phyloP scores from a whole-genome alignment of 2,329 filamentous ascomycete genomes.

The Septoria petroselini region DNA sequence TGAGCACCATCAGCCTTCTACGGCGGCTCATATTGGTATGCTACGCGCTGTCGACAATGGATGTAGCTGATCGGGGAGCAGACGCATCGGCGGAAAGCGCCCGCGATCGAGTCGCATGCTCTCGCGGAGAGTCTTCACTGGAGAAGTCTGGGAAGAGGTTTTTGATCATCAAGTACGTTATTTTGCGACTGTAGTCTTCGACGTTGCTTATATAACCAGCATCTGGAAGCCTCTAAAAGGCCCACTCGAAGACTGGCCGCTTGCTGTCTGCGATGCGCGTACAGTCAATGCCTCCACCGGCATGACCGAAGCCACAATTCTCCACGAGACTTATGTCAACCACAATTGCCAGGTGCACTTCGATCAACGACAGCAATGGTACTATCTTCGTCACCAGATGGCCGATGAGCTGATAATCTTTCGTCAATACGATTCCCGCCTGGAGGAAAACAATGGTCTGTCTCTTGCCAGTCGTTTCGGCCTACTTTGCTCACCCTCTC shows the following conservation, averaged over 20 bases:
- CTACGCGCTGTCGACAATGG: background rate
- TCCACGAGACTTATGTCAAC: conserved; percentile 6
- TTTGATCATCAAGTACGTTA: conserved; percentile 8
- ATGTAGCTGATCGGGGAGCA: background rate
- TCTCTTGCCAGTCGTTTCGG: no score
- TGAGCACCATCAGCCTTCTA: conserved; percentile 12
- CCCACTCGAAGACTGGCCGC: conserved; percentile 9
- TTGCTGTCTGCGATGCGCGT: conserved; percentile 7
- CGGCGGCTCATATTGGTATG: conserved; percentile 12
- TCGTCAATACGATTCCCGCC: conserved; percentile 7
- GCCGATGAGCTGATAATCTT: conserved; percentile 10
- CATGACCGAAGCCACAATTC: conserved; percentile 1
- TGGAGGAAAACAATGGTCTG: conserved; percentile 4
- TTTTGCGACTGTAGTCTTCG: background rate
- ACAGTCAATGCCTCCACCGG: background rate
- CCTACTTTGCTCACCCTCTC: background rate
- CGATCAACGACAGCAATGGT: conserved; percentile 1
- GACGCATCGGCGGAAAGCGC: conserved; percentile 3
- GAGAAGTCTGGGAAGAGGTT: background rate
- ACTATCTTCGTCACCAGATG: background rate
- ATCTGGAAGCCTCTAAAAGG: conserved; percentile 11
- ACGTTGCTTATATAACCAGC: background rate
- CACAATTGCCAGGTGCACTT: conserved; percentile 15
- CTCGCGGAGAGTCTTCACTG: background rate
- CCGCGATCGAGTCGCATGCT: background rate